These are phyloP conservation scores for Aphanomyces cochlioides DNA, from an alignment of 352 stramenopile genomes.

Conservation along the genomic window DNA sequence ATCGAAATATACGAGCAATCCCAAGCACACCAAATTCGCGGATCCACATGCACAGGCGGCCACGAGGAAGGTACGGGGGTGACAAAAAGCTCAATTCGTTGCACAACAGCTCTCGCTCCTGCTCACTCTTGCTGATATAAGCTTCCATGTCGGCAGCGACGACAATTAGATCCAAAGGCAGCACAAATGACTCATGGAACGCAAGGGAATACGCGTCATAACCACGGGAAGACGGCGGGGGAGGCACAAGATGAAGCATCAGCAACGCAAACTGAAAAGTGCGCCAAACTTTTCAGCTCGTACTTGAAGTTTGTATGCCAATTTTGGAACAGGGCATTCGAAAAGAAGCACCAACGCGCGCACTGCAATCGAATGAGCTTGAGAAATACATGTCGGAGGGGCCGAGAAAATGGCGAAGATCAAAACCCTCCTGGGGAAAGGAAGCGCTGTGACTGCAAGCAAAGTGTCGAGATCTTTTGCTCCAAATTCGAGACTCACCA, in stretches of 20 bases:
- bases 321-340: neutral
- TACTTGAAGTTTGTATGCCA: constrained; percentile 16
- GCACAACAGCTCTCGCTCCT: neutral
- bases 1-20: neutral
- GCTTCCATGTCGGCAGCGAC: constrained; percentile 11
- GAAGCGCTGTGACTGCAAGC: no score
- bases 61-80: neutral
- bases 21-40: constrained; percentile 12
- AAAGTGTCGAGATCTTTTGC: no score
- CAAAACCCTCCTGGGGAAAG: no score
- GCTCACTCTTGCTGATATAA: neutral
- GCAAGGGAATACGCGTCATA: neutral
- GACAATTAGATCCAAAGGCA: constrained; percentile 4
- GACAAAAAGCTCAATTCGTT: constrained; percentile 1
- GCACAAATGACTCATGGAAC: neutral
- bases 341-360: neutral
- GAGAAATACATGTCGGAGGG: no score
- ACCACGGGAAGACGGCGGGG: neutral
- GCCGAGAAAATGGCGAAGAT: no score
- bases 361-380: no score
- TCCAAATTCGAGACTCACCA: no score
- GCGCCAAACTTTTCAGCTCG: constrained; percentile 3
- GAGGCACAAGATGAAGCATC: neutral
- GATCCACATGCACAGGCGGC: constrained; percentile 8
- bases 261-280: constrained; percentile 2